Evolutionary conservation across 257 asterid genomes (phyloP).

Genomic region (Ilex asprella): DNA sequence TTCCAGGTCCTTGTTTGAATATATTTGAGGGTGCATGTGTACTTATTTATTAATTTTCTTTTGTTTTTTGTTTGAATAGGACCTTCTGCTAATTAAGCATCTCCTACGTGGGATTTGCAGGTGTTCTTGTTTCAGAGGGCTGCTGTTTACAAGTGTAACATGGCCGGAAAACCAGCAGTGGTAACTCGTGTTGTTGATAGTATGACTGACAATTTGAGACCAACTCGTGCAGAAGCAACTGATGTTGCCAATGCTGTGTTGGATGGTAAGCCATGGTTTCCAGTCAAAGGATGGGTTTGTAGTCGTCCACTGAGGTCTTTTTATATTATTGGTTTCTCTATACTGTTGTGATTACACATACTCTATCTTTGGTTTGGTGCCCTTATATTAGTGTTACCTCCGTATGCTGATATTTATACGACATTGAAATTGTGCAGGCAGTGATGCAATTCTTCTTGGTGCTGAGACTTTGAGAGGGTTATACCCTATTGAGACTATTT

Average conservation of each 20-base stretch:
- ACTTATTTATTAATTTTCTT: no score
- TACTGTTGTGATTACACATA: neutral
- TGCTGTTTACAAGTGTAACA: constrained; percentile 86
- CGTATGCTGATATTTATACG: neutral
- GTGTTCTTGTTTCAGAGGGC: constrained; percentile 86
- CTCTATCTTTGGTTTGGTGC: neutral
- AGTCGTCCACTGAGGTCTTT: neutral
- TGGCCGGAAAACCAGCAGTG: constrained; percentile 97
- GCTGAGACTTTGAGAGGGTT: constrained; percentile 91
- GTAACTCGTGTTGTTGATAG: constrained; percentile 96
- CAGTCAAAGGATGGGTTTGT: neutral
- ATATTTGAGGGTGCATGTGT: no score
- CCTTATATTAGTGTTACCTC: neutral
- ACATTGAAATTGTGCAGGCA: constrained; percentile 32
- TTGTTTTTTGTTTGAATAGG: neutral
- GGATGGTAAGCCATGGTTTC: constrained; percentile 50
- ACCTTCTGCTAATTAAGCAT: neutral
- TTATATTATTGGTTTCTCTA: constrained; percentile 2
- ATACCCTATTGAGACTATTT: constrained; percentile 80
- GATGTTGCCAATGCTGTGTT: constrained; percentile 95
- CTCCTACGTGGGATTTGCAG: constrained; percentile 29
- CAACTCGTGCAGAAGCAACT: constrained; percentile 98
- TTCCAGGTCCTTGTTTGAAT: no score
- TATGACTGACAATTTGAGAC: constrained; percentile 92
- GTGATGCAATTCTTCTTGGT: constrained; percentile 91